Evolutionary conservation across 768 basidiomycete genomes (phyloP).

Genomic region (Suillus subalutaceus): DNA sequence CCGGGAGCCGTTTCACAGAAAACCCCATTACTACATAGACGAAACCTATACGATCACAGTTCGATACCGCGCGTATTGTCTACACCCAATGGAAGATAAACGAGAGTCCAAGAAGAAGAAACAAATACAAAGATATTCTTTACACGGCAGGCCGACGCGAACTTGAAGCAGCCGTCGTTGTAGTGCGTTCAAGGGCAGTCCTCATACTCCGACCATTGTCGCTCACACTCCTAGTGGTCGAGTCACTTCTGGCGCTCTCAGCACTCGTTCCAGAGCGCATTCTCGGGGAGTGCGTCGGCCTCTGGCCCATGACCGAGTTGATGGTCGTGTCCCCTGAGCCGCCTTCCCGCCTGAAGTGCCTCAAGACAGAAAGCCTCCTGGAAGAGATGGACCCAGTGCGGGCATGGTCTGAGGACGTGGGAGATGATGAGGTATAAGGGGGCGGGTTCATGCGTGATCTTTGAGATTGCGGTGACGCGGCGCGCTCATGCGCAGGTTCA

Average conservation of each 20-base stretch:
- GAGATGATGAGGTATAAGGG: slow-evolving; percentile 21
- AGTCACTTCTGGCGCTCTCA: neutral
- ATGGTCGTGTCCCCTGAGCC: slow-evolving; percentile 19
- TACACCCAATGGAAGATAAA: neutral
- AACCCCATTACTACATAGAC: neutral
- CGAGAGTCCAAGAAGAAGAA: neutral
- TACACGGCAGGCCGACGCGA: slow-evolving; percentile 14
- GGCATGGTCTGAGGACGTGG: neutral
- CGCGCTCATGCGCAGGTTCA: slow-evolving; percentile 8
- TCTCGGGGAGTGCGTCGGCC: neutral
- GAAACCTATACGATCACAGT: neutral
- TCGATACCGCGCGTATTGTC: neutral
- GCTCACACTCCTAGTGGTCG: neutral
- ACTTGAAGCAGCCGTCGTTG: slow-evolving; percentile 3
- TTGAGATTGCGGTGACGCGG: slow-evolving; percentile 8
- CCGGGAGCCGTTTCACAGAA: neutral
- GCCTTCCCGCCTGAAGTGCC: slow-evolving; percentile 1
- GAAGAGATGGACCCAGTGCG: neutral
- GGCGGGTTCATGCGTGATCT: slow-evolving; percentile 31
- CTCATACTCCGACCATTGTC: neutral
- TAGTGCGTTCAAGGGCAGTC: slow-evolving; percentile 8
- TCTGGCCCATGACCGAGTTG: slow-evolving; percentile 11
- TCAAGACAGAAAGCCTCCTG: slow-evolving; percentile 11
- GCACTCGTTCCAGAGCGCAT: neutral
- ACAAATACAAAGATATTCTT: neutral